These are phyloP conservation scores for Ascochyta fabae DNA, from an alignment of 2,329 filamentous ascomycete species.

Conservation along the genomic window DNA sequence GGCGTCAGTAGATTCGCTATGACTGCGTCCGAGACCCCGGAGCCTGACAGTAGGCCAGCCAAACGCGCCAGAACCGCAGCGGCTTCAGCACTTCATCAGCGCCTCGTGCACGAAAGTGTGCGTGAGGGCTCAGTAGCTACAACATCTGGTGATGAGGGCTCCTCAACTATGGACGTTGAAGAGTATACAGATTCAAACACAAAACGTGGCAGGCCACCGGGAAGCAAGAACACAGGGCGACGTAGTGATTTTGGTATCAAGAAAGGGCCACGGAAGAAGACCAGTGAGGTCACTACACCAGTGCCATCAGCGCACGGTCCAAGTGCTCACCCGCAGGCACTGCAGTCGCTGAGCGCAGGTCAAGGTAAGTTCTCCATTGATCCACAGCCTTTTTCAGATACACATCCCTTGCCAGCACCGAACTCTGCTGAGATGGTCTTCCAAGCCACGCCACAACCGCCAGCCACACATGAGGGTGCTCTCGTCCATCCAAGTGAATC, in stretches of 20 bases:
- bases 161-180: slow-evolving; percentile 40
- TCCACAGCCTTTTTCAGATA: slow-evolving; percentile 30
- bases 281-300: slow-evolving; percentile 29
- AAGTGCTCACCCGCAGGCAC: slow-evolving; percentile 35
- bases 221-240: slow-evolving; percentile 55
- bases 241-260: slow-evolving; percentile 57
- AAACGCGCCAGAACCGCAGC: slow-evolving; percentile 39
- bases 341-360: slow-evolving; percentile 48
- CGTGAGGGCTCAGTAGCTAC: slow-evolving; percentile 51
- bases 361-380: slow-evolving; percentile 48
- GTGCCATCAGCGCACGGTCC: slow-evolving; percentile 30
- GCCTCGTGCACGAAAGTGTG: slow-evolving; percentile 53
- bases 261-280: slow-evolving; percentile 55
- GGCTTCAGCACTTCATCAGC: slow-evolving; percentile 47
- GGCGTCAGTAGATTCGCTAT: slow-evolving; percentile 44
- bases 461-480: slow-evolving; percentile 27
- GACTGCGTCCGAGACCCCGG: slow-evolving; percentile 43
- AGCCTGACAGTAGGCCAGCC: slow-evolving; percentile 40
- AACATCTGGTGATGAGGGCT: slow-evolving; percentile 46
- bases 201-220: slow-evolving; percentile 49
- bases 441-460: slow-evolving; percentile 44
- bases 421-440: slow-evolving; percentile 44
- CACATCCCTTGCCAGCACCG: slow-evolving; percentile 29
- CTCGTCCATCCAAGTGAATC: slow-evolving; percentile 30
- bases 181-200: slow-evolving; percentile 30